These are phyloP conservation scores for Microsporum canis DNA, from an alignment of 2,329 filamentous ascomycete genomes.

Conservation along the genomic window DNA sequence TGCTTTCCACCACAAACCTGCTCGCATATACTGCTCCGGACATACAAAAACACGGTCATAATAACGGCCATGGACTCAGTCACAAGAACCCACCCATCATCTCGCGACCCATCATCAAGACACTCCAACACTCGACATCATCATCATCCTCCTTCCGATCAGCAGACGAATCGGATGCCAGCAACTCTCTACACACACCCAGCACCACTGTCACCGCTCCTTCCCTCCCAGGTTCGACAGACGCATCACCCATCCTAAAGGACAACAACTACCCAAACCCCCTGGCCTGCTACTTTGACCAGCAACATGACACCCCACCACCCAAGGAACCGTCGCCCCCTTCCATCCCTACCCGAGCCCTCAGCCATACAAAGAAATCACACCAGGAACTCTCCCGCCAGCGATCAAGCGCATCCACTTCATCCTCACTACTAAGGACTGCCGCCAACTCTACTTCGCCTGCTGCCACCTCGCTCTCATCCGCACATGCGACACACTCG, in stretches of 20 bases:
- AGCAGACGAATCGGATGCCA: constrained; percentile 46
- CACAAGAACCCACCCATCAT: constrained; percentile 14
- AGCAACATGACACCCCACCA: constrained; percentile 46
- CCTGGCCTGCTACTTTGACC: constrained; percentile 48
- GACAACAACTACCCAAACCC: constrained; percentile 41
- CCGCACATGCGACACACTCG: constrained; percentile 19
- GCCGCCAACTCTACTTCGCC: constrained; percentile 26
- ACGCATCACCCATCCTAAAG: constrained; percentile 28
- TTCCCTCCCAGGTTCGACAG: constrained; percentile 31
- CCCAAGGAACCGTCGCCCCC: constrained; percentile 47
- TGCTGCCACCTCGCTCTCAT: constrained; percentile 21
- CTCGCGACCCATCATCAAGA: constrained; percentile 24
- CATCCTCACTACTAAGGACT: not conserved
- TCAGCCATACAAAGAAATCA: constrained; percentile 81
- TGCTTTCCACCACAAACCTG: constrained; percentile 92
- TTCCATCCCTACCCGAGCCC: constrained; percentile 62
- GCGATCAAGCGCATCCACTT: constrained; percentile 46
- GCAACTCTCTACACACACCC: constrained; percentile 39
- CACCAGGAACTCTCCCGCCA: constrained; percentile 63
- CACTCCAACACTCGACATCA: constrained; percentile 40
- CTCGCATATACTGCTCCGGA: constrained; percentile 90
- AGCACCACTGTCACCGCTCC: constrained; percentile 39
- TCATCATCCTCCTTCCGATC: constrained; percentile 47
- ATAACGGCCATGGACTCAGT: constrained; percentile 14
- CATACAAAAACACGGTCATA: constrained; percentile 35